These are phyloP conservation scores for Podosphaera aphanis DNA, from an alignment of 2,329 filamentous ascomycete genomes.

Conservation along the genomic window DNA sequence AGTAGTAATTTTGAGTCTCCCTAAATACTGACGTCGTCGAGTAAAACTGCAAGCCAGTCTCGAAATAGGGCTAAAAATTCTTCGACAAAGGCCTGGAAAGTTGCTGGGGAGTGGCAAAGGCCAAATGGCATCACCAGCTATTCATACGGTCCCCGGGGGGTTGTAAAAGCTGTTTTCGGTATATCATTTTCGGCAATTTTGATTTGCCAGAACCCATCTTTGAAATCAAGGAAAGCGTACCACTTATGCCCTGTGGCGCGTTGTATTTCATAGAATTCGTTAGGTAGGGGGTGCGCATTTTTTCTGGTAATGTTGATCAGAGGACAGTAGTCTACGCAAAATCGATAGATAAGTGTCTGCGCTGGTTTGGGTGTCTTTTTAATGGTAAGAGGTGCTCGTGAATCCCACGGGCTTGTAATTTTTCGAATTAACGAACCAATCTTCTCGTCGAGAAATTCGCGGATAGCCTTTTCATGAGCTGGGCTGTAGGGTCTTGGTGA, in stretches of 20 bases:
- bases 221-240: neutral
- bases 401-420: neutral
- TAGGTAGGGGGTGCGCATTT: neutral
- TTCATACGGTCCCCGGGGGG: neutral
- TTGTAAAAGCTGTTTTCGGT: neutral
- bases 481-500: neutral
- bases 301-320: neutral
- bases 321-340: neutral
- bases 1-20: neutral
- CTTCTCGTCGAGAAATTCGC: neutral
- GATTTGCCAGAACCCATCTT: neutral
- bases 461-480: neutral
- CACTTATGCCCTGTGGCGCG: neutral
- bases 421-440: neutral
- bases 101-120: too few species aligned
- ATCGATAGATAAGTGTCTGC: neutral
- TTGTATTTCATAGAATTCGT: neutral
- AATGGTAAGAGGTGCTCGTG: neutral
- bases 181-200: neutral
- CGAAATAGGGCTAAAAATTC: neutral
- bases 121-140: conserved; percentile 2
- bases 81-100: too few species aligned
- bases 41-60: neutral
- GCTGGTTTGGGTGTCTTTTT: neutral
- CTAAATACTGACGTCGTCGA: neutral